Evolutionary conservation across 2,329 filamentous ascomycete genomes (phyloP), one percentile per base, ranked within the genome.

Genomic region (Chaetomiaceae sp.): DNA sequence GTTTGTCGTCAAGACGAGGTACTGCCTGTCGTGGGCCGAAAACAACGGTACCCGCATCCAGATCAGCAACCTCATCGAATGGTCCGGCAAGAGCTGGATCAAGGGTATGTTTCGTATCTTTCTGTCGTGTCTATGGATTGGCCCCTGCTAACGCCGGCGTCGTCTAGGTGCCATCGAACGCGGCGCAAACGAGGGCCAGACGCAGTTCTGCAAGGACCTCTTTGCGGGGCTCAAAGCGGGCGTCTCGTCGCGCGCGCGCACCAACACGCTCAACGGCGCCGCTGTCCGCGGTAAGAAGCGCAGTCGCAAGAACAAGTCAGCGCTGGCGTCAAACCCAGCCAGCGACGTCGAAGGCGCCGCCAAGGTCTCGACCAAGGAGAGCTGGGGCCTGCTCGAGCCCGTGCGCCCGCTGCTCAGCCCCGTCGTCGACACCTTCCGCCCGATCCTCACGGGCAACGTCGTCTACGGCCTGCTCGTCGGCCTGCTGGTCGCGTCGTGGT

Each of bases 1-100:
- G 3, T 99, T 99, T 65, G 80, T 81, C 33, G 87, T 89, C 40
- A 97, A 96, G 70, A 99, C 93, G 3, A 88, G 87, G 60, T 99
- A 97, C 64, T 96, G 95, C 63, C 76, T 99, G 19, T 88, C 88
- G 45, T 99, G 93, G 93, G 90, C 85, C 4, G 83, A 93, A 44
- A 85, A 84, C 55, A 96, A 96, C 62, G 74, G 82, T 34, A 99
- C 95, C 1, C 81, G 90, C 23, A 72, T 99, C 25, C 82, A 93
- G 55, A 86, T 92, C 71, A 96, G 86, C 59, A 96, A 89, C 66
- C 86, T 83, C 2, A 87, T 96, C 38, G 95, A 99, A 64, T 99
- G 95, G 95, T 85, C 86, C 3, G 91, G 91, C 61, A 99, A 97
- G 76, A 96, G 91, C 73, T 99, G 93, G 93, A 73, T 99, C 40